Base-by-base conservation (phyloP, 495 filamentous ascomycete species). In the Talaromyces proteolyticus region DNA sequence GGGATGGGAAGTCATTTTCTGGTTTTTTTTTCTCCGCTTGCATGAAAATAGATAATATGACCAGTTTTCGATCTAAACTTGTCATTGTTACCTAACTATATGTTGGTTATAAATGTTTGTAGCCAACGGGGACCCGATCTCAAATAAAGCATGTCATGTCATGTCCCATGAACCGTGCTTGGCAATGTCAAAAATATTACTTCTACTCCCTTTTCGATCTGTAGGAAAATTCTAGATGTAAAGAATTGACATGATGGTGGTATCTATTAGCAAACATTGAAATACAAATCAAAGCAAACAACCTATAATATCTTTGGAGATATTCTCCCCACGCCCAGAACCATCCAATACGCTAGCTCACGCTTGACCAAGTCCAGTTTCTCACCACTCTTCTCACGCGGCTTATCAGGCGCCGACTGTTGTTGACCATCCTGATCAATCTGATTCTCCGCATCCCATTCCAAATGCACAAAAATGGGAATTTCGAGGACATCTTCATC, bases 401-500 rank as follows among this genome's bases (percentile, higher is more conserved):
- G 53, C 58, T 65, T n/a, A n/a, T n/a, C n/a, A n/a, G n/a, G 78
- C 72, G 59, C 61, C 69, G 51, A 69, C 72, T 60, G 56, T 59
- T 26, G 19, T 57, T 53, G 39, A 57, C 65, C 43, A 63, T 73
- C 59, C 45, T 86, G 86, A 56, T 87, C 88, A 40, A 82, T 80
- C 45, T 80, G 80, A 4, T 77, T 74, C 54, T 95, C 90, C 26
- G 80, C 78, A 68, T 96, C 91, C 84, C 89, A 98, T 66, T 96
- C 91, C 54, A 95, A 75, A 39, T 89, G 77, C 57, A 97, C 89
- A 67, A 92, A 92, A 47, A 98, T 79, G 29, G 93, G 92, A 56
- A 97, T 91, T 74, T 98, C 93, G 26, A 96, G 69, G n/a, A 96
- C 76, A 60, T 95, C 88, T 55, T 93, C 90, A 57, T 91, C 87